phyloP scores from a whole-genome alignment of 495 filamentous ascomycete species.

The Penicillium simplicissimum region DNA sequence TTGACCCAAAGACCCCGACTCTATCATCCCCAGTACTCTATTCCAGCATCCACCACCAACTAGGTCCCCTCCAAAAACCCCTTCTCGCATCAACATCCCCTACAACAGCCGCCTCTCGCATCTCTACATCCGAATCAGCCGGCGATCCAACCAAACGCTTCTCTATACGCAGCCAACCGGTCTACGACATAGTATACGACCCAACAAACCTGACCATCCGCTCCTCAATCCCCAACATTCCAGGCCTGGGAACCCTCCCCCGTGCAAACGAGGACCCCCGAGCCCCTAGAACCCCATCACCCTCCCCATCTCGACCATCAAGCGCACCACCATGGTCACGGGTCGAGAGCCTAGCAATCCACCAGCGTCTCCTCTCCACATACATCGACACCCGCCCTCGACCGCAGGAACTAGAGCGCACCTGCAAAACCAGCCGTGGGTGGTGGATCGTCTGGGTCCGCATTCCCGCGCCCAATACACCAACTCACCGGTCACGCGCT shows the following conservation, averaged over 20 bases:
- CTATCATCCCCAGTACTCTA: conserved; percentile 73
- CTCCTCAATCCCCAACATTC: conserved; percentile 89
- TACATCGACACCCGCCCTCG: conserved; percentile 62
- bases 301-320: conserved; percentile 64
- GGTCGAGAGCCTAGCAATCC: conserved; percentile 86
- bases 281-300: conserved; percentile 57
- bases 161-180: conserved; percentile 44
- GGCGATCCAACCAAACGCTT: conserved; percentile 31
- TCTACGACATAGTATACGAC: conserved; percentile 88
- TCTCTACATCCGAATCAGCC: conserved; percentile 36
- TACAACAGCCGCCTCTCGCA: conserved; percentile 48
- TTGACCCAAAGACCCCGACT: conserved; percentile 66
- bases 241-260: conserved; percentile 49
- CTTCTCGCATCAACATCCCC: conserved; percentile 67
- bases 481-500: conserved; percentile 12
- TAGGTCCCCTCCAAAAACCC: conserved; percentile 73
- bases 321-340: conserved; percentile 60
- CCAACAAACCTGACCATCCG: conserved; percentile 72
- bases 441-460: conserved; percentile 98
- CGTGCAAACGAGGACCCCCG: conserved; percentile 16
- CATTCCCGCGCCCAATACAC: conserved; percentile 47
- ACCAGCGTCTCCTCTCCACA: conserved; percentile 79
- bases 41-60: conserved; percentile 76
- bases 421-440: conserved; percentile 83
- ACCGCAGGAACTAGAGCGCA: conserved; percentile 72